A percentile compares a stretch with the other conserved stretches of the same genome.
Conservation (phyloP, 2,329 filamentous ascomycete species). For the Paraphaeosphaeria minitans region DNA sequence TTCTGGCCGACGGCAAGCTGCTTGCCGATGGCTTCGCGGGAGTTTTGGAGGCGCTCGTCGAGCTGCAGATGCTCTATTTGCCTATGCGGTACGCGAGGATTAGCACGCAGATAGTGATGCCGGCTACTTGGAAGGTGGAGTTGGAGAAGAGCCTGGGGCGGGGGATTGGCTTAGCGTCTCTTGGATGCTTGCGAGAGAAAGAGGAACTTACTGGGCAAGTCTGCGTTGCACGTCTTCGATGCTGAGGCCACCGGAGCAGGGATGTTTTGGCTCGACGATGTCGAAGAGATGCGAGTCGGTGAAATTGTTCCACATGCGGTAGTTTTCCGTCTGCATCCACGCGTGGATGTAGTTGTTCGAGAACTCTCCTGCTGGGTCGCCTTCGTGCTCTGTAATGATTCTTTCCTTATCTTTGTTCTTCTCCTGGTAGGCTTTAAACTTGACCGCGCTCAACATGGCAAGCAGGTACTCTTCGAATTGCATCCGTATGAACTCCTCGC, state of each 20-base stretch:
- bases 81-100: constrained; percentile 44
- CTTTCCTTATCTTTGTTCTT: constrained; percentile 60
- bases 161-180: constrained; percentile 30
- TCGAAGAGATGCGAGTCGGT: constrained; percentile 88
- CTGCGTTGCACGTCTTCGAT: constrained; percentile 94
- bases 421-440: constrained; percentile 70
- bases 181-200: constrained; percentile 18
- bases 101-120: constrained; percentile 42
- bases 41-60: constrained; percentile 84
- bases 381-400: constrained; percentile 68
- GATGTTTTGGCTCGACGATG: constrained; percentile 89
- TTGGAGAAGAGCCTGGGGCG: constrained; percentile 36
- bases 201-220: constrained; percentile 66
- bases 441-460: constrained; percentile 83
- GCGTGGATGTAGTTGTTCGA: constrained; percentile 81
- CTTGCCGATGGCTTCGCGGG: constrained; percentile 83
- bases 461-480: constrained; percentile 98
- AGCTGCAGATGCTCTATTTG: constrained; percentile 94
- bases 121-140: constrained; percentile 35
- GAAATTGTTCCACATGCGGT: constrained; percentile 78
- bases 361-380: constrained; percentile 85
- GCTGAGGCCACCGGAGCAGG: constrained; percentile 87
- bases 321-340: constrained; percentile 90
- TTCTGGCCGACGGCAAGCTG: constrained; percentile 87
- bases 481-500: constrained; percentile 94